phyloP scores from a whole-genome alignment of 2,329 filamentous ascomycete species.

The Westerdykella ornata region DNA sequence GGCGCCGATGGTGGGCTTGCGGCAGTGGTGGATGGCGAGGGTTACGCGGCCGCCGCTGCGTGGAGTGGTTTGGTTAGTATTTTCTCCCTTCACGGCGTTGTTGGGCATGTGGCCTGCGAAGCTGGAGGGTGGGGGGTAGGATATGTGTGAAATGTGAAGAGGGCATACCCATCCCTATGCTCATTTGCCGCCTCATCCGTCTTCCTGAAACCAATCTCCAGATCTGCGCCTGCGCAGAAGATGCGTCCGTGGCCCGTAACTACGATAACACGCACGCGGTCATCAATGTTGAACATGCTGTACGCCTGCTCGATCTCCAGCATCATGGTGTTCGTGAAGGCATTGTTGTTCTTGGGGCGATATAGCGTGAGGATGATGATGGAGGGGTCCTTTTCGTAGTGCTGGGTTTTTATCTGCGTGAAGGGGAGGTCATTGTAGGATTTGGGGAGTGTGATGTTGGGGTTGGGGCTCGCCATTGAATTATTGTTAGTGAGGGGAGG shows the following conservation, averaged over 20 bases:
- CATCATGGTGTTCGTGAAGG: slow-evolving; percentile 61
- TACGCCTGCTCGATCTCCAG: slow-evolving; percentile 53
- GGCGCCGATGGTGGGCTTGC: slow-evolving; percentile 52
- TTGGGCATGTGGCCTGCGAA: not conserved
- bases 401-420: slow-evolving; percentile 38
- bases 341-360: slow-evolving; percentile 61
- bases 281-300: slow-evolving; percentile 48
- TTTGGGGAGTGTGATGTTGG: slow-evolving; percentile 23
- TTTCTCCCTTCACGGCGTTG: too few species aligned
- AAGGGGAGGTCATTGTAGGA: slow-evolving; percentile 39
- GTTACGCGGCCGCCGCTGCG: slow-evolving; percentile 41
- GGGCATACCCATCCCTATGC: slow-evolving; percentile 49
- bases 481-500: slow-evolving; percentile 3
- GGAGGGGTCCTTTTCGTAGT: slow-evolving; percentile 42
- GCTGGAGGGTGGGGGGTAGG: too few species aligned
- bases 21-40: slow-evolving; percentile 52
- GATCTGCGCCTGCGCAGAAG: slow-evolving; percentile 53
- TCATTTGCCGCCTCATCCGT: slow-evolving; percentile 41
- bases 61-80: not conserved
- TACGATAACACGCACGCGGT: slow-evolving; percentile 50
- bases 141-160: not conserved
- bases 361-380: slow-evolving; percentile 59
- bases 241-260: slow-evolving; percentile 48
- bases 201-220: slow-evolving; percentile 47
- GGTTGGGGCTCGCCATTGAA: slow-evolving; percentile 15